A percentile compares a stretch with the other conserved stretches of the same genome.
These are phyloP conservation scores for Mytilinidion resinicola DNA, from an alignment of 495 filamentous ascomycete species.

Conservation along the genomic window DNA sequence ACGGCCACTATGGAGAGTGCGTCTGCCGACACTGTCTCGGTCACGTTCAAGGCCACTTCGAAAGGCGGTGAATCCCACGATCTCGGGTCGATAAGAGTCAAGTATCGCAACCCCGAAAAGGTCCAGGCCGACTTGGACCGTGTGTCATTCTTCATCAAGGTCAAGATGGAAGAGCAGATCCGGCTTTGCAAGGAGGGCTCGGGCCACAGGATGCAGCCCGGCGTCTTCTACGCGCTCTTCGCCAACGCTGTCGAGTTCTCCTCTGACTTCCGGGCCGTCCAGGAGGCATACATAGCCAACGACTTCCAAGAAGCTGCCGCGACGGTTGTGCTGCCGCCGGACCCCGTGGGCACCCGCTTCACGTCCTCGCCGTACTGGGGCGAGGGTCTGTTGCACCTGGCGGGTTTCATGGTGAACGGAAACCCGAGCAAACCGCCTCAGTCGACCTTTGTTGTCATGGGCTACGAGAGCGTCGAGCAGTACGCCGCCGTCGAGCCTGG, in stretches of 20 bases:
- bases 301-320: conserved; percentile 16
- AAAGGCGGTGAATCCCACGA: neutral
- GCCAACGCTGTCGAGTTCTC: conserved; percentile 12
- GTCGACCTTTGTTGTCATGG: conserved; percentile 13
- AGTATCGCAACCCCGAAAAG: conserved; percentile 8
- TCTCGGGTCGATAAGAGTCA: conserved; percentile 15
- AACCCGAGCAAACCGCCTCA: conserved; percentile 3
- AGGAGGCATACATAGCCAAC: conserved; percentile 10
- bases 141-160: conserved; percentile 23
- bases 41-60: conserved; percentile 16
- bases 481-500: conserved; percentile 9
- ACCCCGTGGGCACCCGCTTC: neutral
- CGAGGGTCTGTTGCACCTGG: conserved; percentile 15
- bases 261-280: conserved; percentile 2
- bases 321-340: neutral
- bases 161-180: conserved; percentile 12
- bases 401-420: conserved; percentile 14
- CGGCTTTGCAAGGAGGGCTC: conserved; percentile 8
- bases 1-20: conserved; percentile 16
- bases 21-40: conserved; percentile 7
- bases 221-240: conserved; percentile 20
- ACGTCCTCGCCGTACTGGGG: conserved; percentile 9
- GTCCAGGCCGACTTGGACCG: conserved; percentile 14
- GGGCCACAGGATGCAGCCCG: conserved; percentile 17
- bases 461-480: conserved; percentile 19